Conservation (phyloP, 371 early-diverging fungal species). For the Fennellomyces sp. region DNA sequence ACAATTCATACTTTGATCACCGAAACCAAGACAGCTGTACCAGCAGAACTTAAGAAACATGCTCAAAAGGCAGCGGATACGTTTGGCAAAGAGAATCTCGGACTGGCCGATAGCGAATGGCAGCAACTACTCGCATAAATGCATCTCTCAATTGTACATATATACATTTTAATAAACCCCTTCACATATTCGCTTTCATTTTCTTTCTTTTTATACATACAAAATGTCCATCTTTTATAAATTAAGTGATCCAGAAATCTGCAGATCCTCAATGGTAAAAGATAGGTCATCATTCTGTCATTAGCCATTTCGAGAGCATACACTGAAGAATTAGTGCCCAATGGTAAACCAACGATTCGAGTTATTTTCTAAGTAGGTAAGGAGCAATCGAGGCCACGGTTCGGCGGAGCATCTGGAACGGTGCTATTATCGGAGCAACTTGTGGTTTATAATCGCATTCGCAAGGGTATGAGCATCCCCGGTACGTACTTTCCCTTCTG, state of each 20-base stretch:
- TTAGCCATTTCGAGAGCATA: constrained; percentile 1
- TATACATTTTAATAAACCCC: neutral
- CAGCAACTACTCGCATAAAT: constrained; percentile 20
- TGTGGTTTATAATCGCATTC: too few species aligned
- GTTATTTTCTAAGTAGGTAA: constrained; percentile 5
- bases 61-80: constrained; percentile 39
- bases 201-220: neutral
- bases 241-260: neutral
- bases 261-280: neutral
- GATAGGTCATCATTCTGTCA: too few species aligned
- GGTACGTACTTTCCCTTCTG: too few species aligned
- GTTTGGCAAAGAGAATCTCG: constrained; percentile 43
- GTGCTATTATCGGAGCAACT: neutral
- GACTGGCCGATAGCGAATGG: constrained; percentile 52
- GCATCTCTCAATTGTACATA: neutral
- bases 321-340: constrained; percentile 4
- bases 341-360: constrained; percentile 10
- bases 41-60: constrained; percentile 31
- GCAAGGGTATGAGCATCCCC: too few species aligned
- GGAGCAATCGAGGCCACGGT: neutral
- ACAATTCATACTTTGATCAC: constrained; percentile 37
- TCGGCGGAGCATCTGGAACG: neutral
- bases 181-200: neutral
- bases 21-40: constrained; percentile 22
- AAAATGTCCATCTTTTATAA: neutral